phyloP scores from a whole-genome alignment of 495 filamentous ascomycete genomes.

The Trypethelium eluteriae region DNA sequence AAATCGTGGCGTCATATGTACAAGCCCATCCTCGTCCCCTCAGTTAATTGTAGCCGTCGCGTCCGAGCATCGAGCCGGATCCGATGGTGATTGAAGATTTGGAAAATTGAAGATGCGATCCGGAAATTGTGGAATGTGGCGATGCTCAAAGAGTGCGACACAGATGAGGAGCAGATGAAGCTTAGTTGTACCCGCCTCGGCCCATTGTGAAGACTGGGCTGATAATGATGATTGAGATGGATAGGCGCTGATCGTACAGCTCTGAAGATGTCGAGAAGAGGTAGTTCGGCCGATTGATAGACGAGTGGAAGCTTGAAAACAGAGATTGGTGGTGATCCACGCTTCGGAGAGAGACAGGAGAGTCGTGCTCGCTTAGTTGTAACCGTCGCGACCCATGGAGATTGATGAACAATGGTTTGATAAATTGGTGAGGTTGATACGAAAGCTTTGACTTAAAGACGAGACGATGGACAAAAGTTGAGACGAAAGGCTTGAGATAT shows the following conservation, averaged over 20 bases:
- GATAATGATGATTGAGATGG: constrained; percentile 7
- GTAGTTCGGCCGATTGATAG: too few species aligned
- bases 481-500: not conserved
- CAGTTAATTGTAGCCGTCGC: constrained; percentile 16
- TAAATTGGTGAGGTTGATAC: not conserved
- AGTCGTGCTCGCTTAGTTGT: constrained; percentile 37
- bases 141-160: too few species aligned
- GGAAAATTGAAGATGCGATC: constrained; percentile 14
- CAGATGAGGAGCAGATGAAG: too few species aligned
- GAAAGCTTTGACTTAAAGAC: not conserved
- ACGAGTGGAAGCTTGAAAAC: too few species aligned
- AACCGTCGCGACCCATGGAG: constrained; percentile 51
- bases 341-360: not conserved
- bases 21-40: not conserved
- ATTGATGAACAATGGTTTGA: not conserved
- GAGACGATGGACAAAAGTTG: not conserved
- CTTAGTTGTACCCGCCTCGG: not conserved
- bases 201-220: not conserved
- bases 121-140: not conserved
- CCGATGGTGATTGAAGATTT: not conserved
- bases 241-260: not conserved
- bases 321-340: too few species aligned
- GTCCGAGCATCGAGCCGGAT: constrained; percentile 9
- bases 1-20: constrained; percentile 11
- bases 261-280: too few species aligned